Base-by-base conservation (phyloP, 2,329 filamentous ascomycete species). In the Coniosporium tulheliwenetii region DNA sequence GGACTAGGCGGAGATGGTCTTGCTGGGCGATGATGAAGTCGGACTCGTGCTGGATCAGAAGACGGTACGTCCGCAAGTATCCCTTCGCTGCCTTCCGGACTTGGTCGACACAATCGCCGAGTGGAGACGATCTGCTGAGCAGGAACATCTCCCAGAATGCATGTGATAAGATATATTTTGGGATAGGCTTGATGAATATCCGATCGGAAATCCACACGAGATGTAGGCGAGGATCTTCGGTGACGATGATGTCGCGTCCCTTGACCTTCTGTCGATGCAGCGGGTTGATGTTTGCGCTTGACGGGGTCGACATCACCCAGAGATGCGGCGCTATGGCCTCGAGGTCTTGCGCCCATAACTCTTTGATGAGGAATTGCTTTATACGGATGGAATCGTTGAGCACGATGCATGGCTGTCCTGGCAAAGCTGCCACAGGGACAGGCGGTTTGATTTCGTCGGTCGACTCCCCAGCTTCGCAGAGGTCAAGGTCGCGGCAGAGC, bases 181-280 rank as follows among this genome's bases (percentile, higher is more conserved):
- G 62, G 5, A 68, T 47, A 0, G 64, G 64, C 42, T 66, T 66
- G 50, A 67, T 49, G 47, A 59, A 65, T 30, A 67, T 61, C 8
- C 51, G 46, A 39, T 60, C 51, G 43, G 59, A 50, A 42, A 56
- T 52, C 63, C 62, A 66, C 9, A 66, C 53, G 4, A 67, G 52
- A 41, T 67, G 64, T 13, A 67, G 52, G 8, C 58, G 54, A 1
- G 61, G 56, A 30, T 59, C 49, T 44, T 67, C 62, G 3, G 57
- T 58, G 8, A 66, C 47, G 10, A 63, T 41, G 40, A 68, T 57
- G 8, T 55, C 44, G 8, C 64, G 61, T 0, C 53, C 53, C 15
- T 58, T 57, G 2, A 62, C 53, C 4, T 45, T 43, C 44, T 67
- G 63, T 42, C 58, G 53, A 46, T 66, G 61, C 5, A 67, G 38